Evolutionary conservation across 2,329 filamentous ascomycete genomes (phyloP).

Genomic region (Berkeleyomyces rouxiae): DNA sequence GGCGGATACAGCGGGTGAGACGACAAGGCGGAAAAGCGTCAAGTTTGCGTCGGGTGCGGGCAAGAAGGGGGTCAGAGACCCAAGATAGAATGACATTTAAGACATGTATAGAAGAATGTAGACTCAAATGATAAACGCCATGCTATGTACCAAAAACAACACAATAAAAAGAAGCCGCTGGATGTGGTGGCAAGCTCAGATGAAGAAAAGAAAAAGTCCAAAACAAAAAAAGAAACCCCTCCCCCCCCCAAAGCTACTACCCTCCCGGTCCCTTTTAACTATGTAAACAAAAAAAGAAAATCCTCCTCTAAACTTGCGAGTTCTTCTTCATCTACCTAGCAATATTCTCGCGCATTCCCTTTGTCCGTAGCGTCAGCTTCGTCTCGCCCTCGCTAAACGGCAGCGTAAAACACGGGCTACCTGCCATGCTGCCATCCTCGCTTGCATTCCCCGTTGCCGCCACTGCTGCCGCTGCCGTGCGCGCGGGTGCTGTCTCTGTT

Average conservation of each 20-base stretch:
- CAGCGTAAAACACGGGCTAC: slow-evolving; percentile 19
- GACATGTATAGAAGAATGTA: neutral
- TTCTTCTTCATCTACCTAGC: neutral
- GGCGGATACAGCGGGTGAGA: slow-evolving; percentile 20
- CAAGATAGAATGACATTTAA: neutral
- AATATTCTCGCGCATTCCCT: slow-evolving; percentile 33
- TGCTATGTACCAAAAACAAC: neutral
- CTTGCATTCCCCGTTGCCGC: slow-evolving; percentile 12
- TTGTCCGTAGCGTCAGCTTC: slow-evolving; percentile 37
- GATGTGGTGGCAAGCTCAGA: neutral
- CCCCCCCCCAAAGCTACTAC: neutral
- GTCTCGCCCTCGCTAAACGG: slow-evolving; percentile 31
- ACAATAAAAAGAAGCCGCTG: neutral
- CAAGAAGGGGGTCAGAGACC: neutral
- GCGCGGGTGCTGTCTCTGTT: slow-evolving; percentile 3
- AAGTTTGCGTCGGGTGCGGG: slow-evolving; percentile 31
- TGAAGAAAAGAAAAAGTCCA: neutral
- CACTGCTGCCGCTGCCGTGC: slow-evolving; percentile 19
- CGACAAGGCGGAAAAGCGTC: slow-evolving; percentile 46
- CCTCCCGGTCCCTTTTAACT: slow-evolving; percentile 13
- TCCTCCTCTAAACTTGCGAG: neutral
- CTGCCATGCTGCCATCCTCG: slow-evolving; percentile 12
- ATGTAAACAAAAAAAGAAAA: neutral
- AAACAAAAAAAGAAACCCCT: neutral
- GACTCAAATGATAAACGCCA: neutral